Evolutionary conservation across 148 eudicot genomes (phyloP).

Genomic region (Vaccinium macrocarpon): DNA sequence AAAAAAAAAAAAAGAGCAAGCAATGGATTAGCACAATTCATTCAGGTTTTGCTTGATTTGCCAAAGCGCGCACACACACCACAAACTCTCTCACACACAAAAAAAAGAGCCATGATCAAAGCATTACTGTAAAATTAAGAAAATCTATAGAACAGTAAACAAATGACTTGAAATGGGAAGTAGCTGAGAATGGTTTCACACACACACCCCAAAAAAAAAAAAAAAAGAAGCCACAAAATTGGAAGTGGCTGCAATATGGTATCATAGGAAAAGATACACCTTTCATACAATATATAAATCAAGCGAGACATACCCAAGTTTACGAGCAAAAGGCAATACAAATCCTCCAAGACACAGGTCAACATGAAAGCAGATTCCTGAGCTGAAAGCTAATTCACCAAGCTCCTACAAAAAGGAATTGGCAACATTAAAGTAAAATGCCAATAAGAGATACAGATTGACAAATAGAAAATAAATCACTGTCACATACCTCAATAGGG

Average conservation of each 20-base stretch:
- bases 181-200: background rate
- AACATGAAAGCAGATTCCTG: conserved; percentile 84
- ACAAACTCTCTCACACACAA: too few species aligned
- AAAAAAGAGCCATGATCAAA: too few species aligned
- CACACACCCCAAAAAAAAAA: too few species aligned
- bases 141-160: too few species aligned
- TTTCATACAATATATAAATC: background rate
- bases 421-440: conserved; percentile 11
- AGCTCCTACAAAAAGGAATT: conserved; percentile 63
- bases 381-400: conserved; percentile 68
- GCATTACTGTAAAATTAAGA: too few species aligned
- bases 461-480: background rate
- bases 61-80: background rate
- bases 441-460: conserved; percentile 8
- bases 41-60: background rate
- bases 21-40: background rate
- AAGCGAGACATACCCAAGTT: conserved; percentile 62
- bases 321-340: conserved; percentile 93
- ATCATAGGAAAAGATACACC: background rate
- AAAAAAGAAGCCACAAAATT: background rate
- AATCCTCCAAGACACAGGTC: conserved; percentile 99
- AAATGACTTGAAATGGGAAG: too few species aligned
- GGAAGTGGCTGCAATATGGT: background rate
- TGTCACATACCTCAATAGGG: conserved; percentile 69
- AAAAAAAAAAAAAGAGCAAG: too few species aligned